Base-by-base conservation (phyloP, 2,329 filamentous ascomycete genomes). In the Aspergillus hiratsukae region DNA sequence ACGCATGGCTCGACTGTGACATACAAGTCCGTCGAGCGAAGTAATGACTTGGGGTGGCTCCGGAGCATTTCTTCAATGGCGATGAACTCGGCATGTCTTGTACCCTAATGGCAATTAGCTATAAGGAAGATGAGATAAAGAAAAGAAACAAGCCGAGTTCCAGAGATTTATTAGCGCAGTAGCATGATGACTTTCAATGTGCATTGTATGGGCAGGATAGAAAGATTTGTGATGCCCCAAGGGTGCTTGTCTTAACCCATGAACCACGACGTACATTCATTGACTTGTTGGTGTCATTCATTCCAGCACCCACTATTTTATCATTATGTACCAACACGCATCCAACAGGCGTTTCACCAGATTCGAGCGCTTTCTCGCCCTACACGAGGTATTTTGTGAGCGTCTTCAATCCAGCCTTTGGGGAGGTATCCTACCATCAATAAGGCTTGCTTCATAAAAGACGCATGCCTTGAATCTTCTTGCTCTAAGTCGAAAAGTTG, bases 1-100 rank as follows among this genome's bases (percentile, higher is more conserved):
- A 99, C 91, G 73, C 94, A 99, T 4, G 94, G 94, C 76, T 99
- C 95, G 53, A 99, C 93, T 0, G 94, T 99, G 50, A 99, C 94
- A 74, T 99, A 99, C 52, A 99, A 84, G 68, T 88, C 86, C 9
- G 86, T 88, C 61, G 92, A 84, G 41, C 79, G 80, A 64, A 97
- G 80, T 60, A 93, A 83, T 11, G 81, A 82, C 35, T 84, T 82
- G 53, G 87, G 82, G 62, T 94, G 82, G 52, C 80, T 81, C 23
- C 81, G 76, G 48, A 89, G 78, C 62, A 88, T 84, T 60, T 84
- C 76, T 56, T 83, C 80, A 53, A 99, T 81, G 49, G 92, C 94
- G 75, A 97, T 87, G 69, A 97, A 95, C 72, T 99, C 94, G 48
- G 94, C 94, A 74, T 99, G 94, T 27, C 92, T 86, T 49, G 94